A percentile compares a stretch with the other conserved stretches of the same genome.
phyloP scores from a whole-genome alignment of 2,329 filamentous ascomycete genomes.

The Verticillium longisporum region DNA sequence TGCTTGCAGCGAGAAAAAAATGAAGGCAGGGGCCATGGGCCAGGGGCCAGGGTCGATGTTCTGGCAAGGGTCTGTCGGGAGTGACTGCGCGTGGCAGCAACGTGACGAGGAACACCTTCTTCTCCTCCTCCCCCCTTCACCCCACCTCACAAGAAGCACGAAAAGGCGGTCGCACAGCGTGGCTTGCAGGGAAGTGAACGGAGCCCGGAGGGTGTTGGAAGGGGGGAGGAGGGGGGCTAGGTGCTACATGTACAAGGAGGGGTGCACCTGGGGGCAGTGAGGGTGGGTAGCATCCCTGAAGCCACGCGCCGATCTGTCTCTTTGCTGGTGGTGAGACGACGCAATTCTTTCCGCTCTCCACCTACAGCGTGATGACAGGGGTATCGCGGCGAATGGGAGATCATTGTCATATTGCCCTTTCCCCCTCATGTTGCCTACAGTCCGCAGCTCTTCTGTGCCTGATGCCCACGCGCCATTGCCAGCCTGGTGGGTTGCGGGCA shows the following conservation, averaged over 20 bases:
- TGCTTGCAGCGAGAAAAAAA: not conserved
- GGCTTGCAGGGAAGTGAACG: slow-evolving; percentile 12
- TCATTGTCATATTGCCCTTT: not conserved
- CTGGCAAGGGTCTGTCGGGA: not conserved
- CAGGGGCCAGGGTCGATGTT: not conserved
- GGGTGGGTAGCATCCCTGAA: slow-evolving; percentile 10
- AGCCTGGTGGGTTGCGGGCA: not conserved
- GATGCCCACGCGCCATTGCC: not conserved
- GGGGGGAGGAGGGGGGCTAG: not conserved
- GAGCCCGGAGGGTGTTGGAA: slow-evolving; percentile 3
- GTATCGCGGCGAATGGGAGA: not conserved
- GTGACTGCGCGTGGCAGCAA: slow-evolving; percentile 10
- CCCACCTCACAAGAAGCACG: not conserved
- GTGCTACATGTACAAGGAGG: not conserved
- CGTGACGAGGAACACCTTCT: slow-evolving; percentile 8
- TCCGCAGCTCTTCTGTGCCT: not conserved
- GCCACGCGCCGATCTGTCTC: slow-evolving; percentile 13
- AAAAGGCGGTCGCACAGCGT: slow-evolving; percentile 7
- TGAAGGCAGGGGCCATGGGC: not conserved
- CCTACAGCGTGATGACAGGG: not conserved
- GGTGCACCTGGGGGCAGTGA: not conserved
- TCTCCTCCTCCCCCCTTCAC: not conserved
- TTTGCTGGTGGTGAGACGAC: not conserved
- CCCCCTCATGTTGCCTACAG: not conserved
- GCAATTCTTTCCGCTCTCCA: not conserved